These are phyloP conservation scores for Colletotrichum australisinense DNA, from an alignment of 2,329 filamentous ascomycete genomes.

Conservation along the genomic window DNA sequence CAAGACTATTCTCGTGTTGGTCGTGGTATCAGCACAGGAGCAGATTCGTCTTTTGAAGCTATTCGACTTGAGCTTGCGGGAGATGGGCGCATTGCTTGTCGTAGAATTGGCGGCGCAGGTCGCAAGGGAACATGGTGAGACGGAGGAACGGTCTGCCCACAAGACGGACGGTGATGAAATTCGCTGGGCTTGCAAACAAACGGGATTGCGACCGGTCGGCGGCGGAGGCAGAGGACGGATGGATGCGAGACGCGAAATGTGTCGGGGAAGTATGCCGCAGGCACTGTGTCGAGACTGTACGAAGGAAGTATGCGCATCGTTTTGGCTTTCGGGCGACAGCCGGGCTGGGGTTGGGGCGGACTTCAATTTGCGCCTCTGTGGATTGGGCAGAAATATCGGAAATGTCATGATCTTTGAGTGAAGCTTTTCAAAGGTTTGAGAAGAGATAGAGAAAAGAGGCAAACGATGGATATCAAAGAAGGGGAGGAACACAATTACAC, in stretches of 20 bases:
- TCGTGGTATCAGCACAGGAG: neutral
- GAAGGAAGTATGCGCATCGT: neutral
- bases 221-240: slow-evolving; percentile 28
- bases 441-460: neutral
- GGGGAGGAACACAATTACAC: no score
- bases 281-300: slow-evolving; percentile 20
- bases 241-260: slow-evolving; percentile 34
- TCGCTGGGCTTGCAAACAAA: slow-evolving; percentile 9
- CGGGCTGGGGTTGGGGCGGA: neutral
- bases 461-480: no score
- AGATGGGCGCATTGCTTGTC: neutral
- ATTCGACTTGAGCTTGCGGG: neutral
- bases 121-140: neutral
- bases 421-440: neutral
- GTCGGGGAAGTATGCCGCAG: slow-evolving; percentile 14
- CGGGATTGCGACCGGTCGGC: slow-evolving; percentile 23
- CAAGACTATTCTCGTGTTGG: neutral
- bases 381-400: slow-evolving; percentile 8
- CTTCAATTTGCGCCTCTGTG: neutral
- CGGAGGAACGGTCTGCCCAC: neutral
- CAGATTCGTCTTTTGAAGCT: neutral
- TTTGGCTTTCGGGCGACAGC: slow-evolving; percentile 9
- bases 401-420: neutral
- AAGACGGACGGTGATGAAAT: neutral
- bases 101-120: neutral